Percentiles rank a stretch among this genome's conserved stretches.
Conservation (phyloP, 2,329 filamentous ascomycete species). For the Cyphellophora europaea region DNA sequence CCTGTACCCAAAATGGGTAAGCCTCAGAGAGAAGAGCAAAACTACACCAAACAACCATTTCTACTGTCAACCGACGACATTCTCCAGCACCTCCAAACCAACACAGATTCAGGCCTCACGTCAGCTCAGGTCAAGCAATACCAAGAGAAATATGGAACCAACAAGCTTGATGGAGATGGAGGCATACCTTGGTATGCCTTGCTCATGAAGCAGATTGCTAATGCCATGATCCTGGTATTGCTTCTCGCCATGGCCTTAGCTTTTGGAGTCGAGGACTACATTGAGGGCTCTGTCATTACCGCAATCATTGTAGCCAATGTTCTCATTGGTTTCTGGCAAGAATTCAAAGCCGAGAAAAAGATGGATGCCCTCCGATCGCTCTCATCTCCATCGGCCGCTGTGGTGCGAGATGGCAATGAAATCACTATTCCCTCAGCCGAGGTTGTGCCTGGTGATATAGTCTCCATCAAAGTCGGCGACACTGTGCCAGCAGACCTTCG, state of each 20-base stretch:
- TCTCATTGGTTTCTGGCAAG: constrained; percentile 50
- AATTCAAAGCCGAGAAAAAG: constrained; percentile 51
- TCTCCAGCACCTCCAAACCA: constrained; percentile 34
- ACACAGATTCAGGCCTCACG: constrained; percentile 38
- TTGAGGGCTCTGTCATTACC: constrained; percentile 50
- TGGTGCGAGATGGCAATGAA: constrained; percentile 47
- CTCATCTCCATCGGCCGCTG: constrained; percentile 46
- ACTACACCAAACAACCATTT: constrained; percentile 25
- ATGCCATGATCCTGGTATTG: constrained; percentile 51
- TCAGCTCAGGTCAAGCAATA: constrained; percentile 33
- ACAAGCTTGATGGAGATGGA: constrained; percentile 38
- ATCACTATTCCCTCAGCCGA: constrained; percentile 44
- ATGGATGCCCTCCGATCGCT: constrained; percentile 48
- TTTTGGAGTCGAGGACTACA: constrained; percentile 46
- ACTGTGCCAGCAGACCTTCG: constrained; percentile 51
- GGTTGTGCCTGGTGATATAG: constrained; percentile 52
- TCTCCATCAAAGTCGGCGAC: constrained; percentile 44
- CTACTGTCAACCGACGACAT: constrained; percentile 27
- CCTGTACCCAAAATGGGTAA: constrained; percentile 13
- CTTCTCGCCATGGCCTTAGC: constrained; percentile 62
- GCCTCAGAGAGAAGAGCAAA: constrained; percentile 15
- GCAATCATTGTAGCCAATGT: constrained; percentile 51
- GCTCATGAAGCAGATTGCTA: constrained; percentile 42
- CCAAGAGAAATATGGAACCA: constrained; percentile 39
- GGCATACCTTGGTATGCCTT: constrained; percentile 40